Conservation (phyloP, 73 alveolate genomes). For the Paramecium primaurelia region DNA sequence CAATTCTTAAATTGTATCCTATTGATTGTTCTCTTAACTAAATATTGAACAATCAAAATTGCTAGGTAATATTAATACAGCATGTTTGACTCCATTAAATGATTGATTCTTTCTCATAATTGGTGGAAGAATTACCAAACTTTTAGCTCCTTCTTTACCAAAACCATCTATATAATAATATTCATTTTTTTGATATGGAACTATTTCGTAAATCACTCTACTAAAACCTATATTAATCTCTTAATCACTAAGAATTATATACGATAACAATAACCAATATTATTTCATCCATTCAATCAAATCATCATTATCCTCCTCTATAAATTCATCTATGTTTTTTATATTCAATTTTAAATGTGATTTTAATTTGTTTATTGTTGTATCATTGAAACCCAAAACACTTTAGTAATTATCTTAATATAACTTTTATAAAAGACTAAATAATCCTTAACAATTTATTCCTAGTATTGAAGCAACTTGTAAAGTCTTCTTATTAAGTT, state of each 20-base stretch:
- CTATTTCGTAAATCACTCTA: neutral
- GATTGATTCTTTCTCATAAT: conserved; percentile 45
- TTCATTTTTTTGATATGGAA: neutral
- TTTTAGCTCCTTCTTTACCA: conserved; percentile 36
- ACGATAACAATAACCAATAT: neutral
- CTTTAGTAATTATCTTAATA: neutral
- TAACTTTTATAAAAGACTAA: neutral
- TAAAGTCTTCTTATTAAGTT: neutral
- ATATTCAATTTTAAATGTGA: neutral
- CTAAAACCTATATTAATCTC: neutral
- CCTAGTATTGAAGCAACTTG: neutral
- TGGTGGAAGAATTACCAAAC: conserved; percentile 35
- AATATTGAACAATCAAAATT: neutral
- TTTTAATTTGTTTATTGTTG: neutral
- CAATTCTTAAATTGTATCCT: neutral
- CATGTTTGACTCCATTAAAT: conserved; percentile 36
- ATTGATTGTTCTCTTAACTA: neutral
- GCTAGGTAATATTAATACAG: neutral
- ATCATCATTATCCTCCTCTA: conserved; percentile 25
- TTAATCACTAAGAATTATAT: neutral
- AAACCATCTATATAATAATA: conserved; percentile 56
- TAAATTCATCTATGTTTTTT: neutral
- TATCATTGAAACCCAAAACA: neutral
- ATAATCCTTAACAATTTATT: neutral
- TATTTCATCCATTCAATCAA: conserved; percentile 23